Evolutionary conservation across 1,284 basidiomycete species (phyloP), one percentile per base, ranked within the genome.

Genomic region (Pyrrhoderma lamaoense): DNA sequence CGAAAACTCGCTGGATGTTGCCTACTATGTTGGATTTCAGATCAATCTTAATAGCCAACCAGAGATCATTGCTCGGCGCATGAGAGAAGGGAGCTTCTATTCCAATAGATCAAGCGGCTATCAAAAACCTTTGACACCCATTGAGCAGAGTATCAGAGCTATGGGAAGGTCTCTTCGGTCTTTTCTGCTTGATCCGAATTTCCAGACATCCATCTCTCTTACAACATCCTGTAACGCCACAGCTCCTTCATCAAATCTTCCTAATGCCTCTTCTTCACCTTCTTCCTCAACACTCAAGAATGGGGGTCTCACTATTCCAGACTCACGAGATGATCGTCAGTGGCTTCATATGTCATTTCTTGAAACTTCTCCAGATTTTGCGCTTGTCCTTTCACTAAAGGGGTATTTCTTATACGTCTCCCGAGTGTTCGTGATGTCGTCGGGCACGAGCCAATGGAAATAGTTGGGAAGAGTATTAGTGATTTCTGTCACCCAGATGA

Each of bases 351-450:
- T 85, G 55, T 67, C 89, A 44, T 70, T 93, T 21, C 77, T 93
- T 49, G 81, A 85, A 57, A 70, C 78, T 44, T 69, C 71, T 9
- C 75, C 82, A 45, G 92, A 96, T 64, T 90, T 95, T 63, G 73
- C 96, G 25, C 86, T 90, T 62, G 93, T 96, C 38, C 75, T 97
- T 23, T 93, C 90, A 3, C 80, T 97, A 57, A 96, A 96, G 62
- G 94, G 94, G n/a, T 77, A 78, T 7, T 92, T 97, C 69, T 78
- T 94, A 47, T 98, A 96, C 64, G 89, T 92, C 51, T 89, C 92
- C 91, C 90, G 0, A 78, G 82, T n/a, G 79, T 93, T 14, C 69
- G 76, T 14, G 70, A 76, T 27, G 77, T 89, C 9, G 74, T 94
- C 22, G 91, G 90, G 27, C 93, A 90, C 67, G 78, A 82, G 36